Percentiles rank a stretch among this genome's conserved stretches.
These are phyloP conservation scores for Suhomyces guaymorum DNA, from an alignment of 1,139 yeast genomes.

Conservation along the genomic window DNA sequence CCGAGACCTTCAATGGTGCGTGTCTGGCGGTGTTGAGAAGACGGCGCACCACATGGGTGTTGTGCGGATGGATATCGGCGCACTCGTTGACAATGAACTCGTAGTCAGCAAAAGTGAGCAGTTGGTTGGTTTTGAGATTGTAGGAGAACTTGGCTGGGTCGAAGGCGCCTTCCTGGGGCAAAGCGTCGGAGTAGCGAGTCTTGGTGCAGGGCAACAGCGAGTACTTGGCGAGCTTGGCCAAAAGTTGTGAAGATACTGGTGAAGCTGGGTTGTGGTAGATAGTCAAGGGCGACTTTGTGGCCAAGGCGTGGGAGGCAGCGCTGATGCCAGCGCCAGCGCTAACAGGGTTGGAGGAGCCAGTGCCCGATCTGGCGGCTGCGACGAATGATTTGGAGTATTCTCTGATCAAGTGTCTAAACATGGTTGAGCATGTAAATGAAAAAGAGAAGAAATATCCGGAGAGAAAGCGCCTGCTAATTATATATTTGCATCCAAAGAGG, in stretches of 20 bases:
- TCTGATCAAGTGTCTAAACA: constrained; percentile 15
- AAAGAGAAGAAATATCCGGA: no score
- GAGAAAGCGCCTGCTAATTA: constrained; percentile 1
- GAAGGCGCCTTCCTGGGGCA: constrained; percentile 4
- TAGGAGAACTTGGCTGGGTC: constrained; percentile 24
- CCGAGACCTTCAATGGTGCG: constrained; percentile 17
- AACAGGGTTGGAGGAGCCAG: no score
- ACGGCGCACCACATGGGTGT: constrained; percentile 29
- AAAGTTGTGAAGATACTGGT: constrained; percentile 27
- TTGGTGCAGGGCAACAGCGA: constrained; percentile 26
- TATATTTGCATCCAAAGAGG: constrained; percentile 14
- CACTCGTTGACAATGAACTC: constrained; percentile 37
- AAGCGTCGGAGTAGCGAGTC: constrained; percentile 15
- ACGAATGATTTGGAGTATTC: constrained; percentile 10
- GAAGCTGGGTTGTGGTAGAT: constrained; percentile 35
- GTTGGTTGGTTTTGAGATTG: constrained; percentile 27
- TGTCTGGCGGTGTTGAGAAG: constrained; percentile 16
- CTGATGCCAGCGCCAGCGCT: constrained; percentile 7
- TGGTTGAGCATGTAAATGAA: constrained; percentile 7
- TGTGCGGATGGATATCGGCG: constrained; percentile 48
- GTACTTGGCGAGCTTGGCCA: constrained; percentile 25
- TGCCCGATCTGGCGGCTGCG: constrained; percentile 9
- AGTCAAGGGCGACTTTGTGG: no score
- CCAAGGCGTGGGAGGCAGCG: constrained; percentile 4
- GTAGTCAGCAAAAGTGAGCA: constrained; percentile 34